These are phyloP conservation scores for Kwoniella botswanensis DNA, from an alignment of 768 basidiomycete genomes.

Conservation along the genomic window DNA sequence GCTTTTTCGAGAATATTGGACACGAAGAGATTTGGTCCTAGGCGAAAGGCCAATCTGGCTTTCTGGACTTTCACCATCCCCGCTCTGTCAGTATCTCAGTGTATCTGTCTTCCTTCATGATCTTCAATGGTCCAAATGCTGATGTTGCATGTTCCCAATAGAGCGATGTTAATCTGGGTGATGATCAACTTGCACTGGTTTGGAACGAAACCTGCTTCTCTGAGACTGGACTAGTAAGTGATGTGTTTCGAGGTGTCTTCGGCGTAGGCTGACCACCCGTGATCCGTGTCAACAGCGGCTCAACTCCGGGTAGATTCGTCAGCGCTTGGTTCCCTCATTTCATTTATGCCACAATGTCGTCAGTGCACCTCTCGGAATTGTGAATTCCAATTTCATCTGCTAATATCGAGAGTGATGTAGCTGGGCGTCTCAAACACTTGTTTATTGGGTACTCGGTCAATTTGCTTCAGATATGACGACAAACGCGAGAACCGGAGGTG, in stretches of 20 bases:
- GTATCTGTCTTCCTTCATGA: background rate
- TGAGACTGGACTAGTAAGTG: conserved; percentile 9
- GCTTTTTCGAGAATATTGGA: conserved; percentile 1
- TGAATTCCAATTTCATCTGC: no score
- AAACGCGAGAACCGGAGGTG: conserved; percentile 35
- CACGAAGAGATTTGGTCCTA: background rate
- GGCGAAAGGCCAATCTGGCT: conserved; percentile 2
- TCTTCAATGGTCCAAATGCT: background rate
- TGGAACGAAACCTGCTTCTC: conserved; percentile 3
- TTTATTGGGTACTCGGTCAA: conserved; percentile 44
- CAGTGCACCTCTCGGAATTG: background rate
- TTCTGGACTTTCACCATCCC: conserved; percentile 12
- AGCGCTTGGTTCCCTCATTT: conserved; percentile 4
- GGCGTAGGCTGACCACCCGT: background rate
- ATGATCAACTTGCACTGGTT: conserved; percentile 17
- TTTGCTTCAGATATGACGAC: conserved; percentile 38
- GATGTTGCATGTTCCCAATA: background rate
- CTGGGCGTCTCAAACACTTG: background rate
- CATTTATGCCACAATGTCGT: conserved; percentile 13
- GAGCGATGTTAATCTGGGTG: conserved; percentile 10
- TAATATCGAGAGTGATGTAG: background rate
- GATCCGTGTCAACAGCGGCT: background rate
- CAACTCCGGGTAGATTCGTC: conserved; percentile 14
- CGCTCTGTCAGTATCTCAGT: background rate
- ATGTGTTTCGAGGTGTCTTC: no score